phyloP scores from a whole-genome alignment of 768 basidiomycete species.

The Basidioascus undulatus region DNA sequence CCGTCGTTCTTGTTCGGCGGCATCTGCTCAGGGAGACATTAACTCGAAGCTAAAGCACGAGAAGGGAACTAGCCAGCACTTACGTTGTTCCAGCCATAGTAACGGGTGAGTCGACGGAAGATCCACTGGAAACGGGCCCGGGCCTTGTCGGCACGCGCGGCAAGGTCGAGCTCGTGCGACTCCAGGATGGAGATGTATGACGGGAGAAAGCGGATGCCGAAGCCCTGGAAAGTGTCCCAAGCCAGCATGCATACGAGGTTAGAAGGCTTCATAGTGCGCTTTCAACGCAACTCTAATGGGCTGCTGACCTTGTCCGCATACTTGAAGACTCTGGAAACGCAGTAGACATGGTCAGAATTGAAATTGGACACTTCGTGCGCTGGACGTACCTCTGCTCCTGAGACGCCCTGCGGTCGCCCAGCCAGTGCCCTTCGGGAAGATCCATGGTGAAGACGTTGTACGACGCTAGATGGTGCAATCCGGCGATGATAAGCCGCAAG shows the following conservation, averaged over 20 bases:
- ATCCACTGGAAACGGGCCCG: background rate
- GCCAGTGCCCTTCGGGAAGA: constrained; percentile 6
- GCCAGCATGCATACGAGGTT: background rate
- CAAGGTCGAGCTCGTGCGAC: background rate
- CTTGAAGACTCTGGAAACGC: constrained; percentile 8
- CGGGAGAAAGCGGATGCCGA: constrained; percentile 7
- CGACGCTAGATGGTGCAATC: too few species aligned
- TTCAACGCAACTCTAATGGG: too few species aligned
- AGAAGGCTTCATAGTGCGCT: too few species aligned
- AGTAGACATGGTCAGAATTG: background rate
- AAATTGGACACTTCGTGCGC: background rate
- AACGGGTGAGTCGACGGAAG: background rate
- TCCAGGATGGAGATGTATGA: constrained; percentile 3
- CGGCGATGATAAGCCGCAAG: background rate
- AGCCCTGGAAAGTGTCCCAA: background rate
- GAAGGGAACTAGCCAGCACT: background rate
- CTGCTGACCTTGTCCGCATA: constrained; percentile 7
- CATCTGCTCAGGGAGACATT: background rate
- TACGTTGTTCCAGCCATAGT: background rate
- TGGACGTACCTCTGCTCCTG: constrained; percentile 5
- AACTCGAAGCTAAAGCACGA: background rate
- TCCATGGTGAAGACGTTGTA: constrained; percentile 5
- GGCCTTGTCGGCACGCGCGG: background rate
- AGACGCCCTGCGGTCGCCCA: constrained; percentile 5
- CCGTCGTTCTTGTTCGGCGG: background rate